Evolutionary conservation across 2,329 filamentous ascomycete species (phyloP).

Genomic region (Botrytis hyacinthi): DNA sequence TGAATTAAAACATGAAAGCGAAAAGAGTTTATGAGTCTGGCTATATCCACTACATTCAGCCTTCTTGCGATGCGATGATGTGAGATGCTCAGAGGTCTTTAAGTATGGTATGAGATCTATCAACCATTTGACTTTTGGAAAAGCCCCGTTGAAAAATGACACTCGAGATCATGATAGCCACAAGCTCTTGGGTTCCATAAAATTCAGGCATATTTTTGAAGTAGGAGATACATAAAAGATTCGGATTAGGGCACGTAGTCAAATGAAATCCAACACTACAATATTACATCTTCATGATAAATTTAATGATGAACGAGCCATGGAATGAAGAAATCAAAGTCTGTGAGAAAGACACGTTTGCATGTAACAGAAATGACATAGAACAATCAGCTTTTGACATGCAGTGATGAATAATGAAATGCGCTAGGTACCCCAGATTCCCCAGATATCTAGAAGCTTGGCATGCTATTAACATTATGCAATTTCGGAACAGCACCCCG

Average conservation of each 20-base stretch:
- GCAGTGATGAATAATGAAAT: background rate
- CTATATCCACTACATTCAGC: background rate
- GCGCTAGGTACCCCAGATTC: background rate
- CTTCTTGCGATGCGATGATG: background rate
- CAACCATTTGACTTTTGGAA: background rate
- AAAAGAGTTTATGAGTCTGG: background rate
- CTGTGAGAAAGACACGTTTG: fast-evolving
- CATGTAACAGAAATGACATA: background rate
- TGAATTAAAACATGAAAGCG: background rate
- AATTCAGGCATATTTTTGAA: background rate
- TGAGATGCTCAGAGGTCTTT: background rate
- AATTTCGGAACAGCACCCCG: too few species aligned
- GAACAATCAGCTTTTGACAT: background rate
- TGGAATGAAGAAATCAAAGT: too few species aligned
- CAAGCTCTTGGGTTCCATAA: fast-evolving
- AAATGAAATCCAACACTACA: background rate
- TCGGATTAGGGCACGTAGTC: background rate
- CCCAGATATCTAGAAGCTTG: background rate
- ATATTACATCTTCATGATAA: background rate
- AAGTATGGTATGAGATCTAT: background rate
- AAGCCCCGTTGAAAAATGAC: background rate
- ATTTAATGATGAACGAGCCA: too few species aligned
- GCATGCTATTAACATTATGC: background rate
- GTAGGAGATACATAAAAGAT: background rate
- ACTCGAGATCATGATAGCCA: background rate